Conservation (phyloP, 2,329 filamentous ascomycete genomes). For the Zymoseptoria brevis region DNA sequence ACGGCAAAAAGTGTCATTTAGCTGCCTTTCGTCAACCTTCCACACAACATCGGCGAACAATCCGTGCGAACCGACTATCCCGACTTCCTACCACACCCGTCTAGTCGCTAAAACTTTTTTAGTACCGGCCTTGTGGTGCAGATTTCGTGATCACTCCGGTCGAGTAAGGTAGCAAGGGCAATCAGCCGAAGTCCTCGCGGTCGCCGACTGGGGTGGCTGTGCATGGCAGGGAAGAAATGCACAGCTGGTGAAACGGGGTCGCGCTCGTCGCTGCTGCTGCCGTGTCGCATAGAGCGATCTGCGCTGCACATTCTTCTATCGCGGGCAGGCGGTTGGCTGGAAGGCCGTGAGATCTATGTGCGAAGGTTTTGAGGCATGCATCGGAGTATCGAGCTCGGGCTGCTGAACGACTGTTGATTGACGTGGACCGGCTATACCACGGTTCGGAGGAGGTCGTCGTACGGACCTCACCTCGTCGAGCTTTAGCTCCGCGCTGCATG, state of each 20-base stretch:
- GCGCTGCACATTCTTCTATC: not conserved
- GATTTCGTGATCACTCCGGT: not conserved
- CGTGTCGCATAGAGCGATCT: not conserved
- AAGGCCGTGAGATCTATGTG: not conserved
- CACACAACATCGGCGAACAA: not conserved
- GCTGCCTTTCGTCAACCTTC: not conserved
- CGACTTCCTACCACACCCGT: not conserved
- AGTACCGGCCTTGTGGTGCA: not conserved
- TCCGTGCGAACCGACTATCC: not conserved
- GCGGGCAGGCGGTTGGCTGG: not conserved
- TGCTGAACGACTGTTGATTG: not conserved
- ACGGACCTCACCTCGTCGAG: not conserved
- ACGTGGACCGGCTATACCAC: not conserved
- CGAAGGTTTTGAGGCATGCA: not conserved
- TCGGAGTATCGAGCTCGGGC: too few relatives aligned
- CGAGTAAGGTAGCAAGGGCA: not conserved
- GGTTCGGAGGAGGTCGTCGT: not conserved
- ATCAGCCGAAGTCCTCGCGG: not conserved
- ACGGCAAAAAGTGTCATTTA: not conserved
- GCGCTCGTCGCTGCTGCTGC: not conserved
- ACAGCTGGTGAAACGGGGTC: not conserved
- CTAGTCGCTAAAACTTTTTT: not conserved
- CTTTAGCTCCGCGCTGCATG: not conserved
- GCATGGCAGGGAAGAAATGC: not conserved
- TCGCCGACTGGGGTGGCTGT: not conserved